These are phyloP conservation scores for Ceratocystis cubensis DNA, from an alignment of 2,329 filamentous ascomycete species.

Conservation along the genomic window DNA sequence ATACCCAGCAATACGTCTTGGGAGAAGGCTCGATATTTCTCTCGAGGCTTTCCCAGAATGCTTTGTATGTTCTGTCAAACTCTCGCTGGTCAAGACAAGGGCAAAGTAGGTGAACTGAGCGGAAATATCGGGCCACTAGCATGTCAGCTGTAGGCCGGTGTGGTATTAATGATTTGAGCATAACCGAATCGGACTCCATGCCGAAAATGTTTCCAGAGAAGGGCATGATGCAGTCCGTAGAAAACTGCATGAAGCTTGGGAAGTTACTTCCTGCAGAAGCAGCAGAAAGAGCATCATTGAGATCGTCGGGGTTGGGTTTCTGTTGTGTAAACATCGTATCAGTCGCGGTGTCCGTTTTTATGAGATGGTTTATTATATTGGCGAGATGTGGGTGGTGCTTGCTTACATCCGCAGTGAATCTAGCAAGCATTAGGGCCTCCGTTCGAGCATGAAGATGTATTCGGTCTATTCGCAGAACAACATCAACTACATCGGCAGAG, in stretches of 20 bases:
- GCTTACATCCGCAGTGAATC: conserved; percentile 55
- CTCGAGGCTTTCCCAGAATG: conserved; percentile 52
- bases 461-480: conserved; percentile 59
- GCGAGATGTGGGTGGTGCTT: neutral
- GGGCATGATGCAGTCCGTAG: conserved; percentile 54
- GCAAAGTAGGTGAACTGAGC: conserved; percentile 54
- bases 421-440: conserved; percentile 58
- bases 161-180: conserved; percentile 50
- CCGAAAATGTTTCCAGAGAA: conserved; percentile 54
- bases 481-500: conserved; percentile 52
- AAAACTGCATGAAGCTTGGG: conserved; percentile 49
- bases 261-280: conserved; percentile 20
- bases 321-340: neutral
- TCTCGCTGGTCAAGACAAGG: conserved; percentile 55
- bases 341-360: neutral
- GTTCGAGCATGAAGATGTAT: conserved; percentile 63
- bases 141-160: conserved; percentile 44
- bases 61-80: conserved; percentile 50
- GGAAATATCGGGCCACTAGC: conserved; percentile 54
- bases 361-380: neutral
- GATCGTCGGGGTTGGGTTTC: neutral
- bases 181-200: conserved; percentile 37
- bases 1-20: conserved; percentile 55
- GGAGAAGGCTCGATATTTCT: conserved; percentile 48
- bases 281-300: neutral